Percentiles rank a stretch among this genome's conserved stretches.
Evolutionary conservation across 106 monocot genomes (phyloP).

Genomic region (Iris macrosiphon): DNA sequence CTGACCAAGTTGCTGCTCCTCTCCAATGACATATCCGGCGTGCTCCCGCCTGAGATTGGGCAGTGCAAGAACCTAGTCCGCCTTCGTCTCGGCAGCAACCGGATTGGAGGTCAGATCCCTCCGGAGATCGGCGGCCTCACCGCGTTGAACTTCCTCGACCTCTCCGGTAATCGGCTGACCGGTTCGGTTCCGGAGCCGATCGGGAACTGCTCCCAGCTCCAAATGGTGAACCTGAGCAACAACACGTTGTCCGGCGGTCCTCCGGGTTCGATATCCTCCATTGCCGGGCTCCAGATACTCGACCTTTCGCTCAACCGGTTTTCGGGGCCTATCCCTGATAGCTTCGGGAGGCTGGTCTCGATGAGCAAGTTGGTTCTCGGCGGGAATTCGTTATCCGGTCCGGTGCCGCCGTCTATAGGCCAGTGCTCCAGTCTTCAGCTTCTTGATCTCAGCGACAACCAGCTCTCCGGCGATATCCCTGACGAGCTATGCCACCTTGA

Average conservation of each 20-base stretch:
- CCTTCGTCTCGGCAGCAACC: slow-evolving; percentile 63
- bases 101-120: slow-evolving; percentile 58
- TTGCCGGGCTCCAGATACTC: slow-evolving; percentile 60
- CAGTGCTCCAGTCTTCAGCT: slow-evolving; percentile 50
- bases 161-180: slow-evolving; percentile 54
- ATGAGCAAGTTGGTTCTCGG: slow-evolving; percentile 65
- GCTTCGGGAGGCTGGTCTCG: slow-evolving; percentile 40
- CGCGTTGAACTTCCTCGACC: slow-evolving; percentile 67
- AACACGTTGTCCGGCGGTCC: slow-evolving; percentile 54
- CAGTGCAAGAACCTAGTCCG: slow-evolving; percentile 51
- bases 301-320: slow-evolving; percentile 60
- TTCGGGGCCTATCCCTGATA: slow-evolving; percentile 53
- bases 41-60: slow-evolving; percentile 78
- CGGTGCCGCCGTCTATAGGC: slow-evolving; percentile 52
- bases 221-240: slow-evolving; percentile 78
- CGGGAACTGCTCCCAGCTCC: slow-evolving; percentile 67
- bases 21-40: slow-evolving; percentile 77
- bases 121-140: slow-evolving; percentile 45
- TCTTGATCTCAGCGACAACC: slow-evolving; percentile 79
- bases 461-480: slow-evolving; percentile 59
- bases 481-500: slow-evolving; percentile 61
- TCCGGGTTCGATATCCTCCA: slow-evolving; percentile 38
- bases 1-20: slow-evolving; percentile 82
- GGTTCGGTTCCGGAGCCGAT: slow-evolving; percentile 59
- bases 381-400: slow-evolving; percentile 53